A percentile compares a stretch with the other conserved stretches of the same genome.
Evolutionary conservation across 345 rosid genomes (phyloP).

Genomic region (Salix caprea): DNA sequence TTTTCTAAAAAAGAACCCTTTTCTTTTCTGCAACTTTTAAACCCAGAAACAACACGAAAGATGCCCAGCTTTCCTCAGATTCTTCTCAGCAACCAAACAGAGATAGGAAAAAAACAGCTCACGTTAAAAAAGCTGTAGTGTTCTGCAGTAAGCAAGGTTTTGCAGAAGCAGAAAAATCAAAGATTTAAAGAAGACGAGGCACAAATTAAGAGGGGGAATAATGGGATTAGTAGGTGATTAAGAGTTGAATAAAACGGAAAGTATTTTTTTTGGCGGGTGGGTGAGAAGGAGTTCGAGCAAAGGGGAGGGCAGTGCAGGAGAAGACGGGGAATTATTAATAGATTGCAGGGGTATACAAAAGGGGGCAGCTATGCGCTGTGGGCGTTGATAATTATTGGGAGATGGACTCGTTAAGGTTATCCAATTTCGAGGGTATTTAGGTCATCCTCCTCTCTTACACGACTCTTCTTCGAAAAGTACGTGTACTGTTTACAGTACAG

Average conservation of each 20-base stretch:
- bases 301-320: constrained; percentile 4
- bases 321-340: not conserved
- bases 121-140: not conserved
- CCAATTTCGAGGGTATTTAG: constrained; percentile 14
- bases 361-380: not conserved
- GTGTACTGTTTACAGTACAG: too few relatives aligned
- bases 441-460: not conserved
- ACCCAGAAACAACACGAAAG: not conserved
- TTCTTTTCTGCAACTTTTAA: not conserved
- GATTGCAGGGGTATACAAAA: not conserved
- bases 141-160: not conserved
- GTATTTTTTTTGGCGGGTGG: constrained; percentile 3
- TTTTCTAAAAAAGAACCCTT: too few relatives aligned
- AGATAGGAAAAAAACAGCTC: not conserved
- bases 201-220: not conserved
- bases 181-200: not conserved
- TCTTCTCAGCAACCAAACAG: not conserved
- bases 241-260: not conserved
- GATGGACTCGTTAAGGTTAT: not conserved
- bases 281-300: not conserved
- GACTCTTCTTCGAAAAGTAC: not conserved
- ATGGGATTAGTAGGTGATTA: not conserved
- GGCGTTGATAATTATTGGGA: not conserved
- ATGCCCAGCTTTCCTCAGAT: not conserved
- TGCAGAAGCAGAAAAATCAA: not conserved